A percentile compares a stretch with the other conserved stretches of the same genome.
phyloP scores from a whole-genome alignment of 257 asterid genomes.

The Nicotiana benthamiana region DNA sequence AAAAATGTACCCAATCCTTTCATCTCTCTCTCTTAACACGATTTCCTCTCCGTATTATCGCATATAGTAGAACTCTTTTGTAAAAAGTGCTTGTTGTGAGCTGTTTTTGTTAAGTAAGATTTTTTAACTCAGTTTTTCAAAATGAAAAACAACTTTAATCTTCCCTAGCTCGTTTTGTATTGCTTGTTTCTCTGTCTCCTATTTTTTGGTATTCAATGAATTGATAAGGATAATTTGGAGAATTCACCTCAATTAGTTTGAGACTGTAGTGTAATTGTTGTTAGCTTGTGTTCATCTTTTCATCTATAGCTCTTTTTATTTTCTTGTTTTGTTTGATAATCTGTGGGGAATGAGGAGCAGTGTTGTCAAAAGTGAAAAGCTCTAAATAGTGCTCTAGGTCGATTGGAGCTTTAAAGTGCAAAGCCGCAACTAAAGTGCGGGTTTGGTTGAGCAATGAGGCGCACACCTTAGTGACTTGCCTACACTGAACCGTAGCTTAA shows the following conservation, averaged over 20 bases:
- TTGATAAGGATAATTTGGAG: background rate
- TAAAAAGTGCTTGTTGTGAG: background rate
- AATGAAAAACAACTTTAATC: background rate
- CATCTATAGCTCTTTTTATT: background rate
- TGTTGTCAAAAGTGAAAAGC: background rate
- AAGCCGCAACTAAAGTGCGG: no score
- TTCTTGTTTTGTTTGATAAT: background rate
- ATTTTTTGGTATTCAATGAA: no score
- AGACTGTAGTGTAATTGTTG: background rate
- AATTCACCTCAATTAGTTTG: background rate
- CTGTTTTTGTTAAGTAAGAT: background rate
- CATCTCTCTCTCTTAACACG: background rate
- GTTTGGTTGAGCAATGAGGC: no score
- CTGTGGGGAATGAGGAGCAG: no score
- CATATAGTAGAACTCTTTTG: background rate
- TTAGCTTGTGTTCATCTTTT: background rate
- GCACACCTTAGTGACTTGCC: no score
- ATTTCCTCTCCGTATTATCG: background rate
- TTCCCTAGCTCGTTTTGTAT: background rate
- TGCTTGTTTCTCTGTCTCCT: background rate
- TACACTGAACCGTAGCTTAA: no score
- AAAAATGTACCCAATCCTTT: slow-evolving; percentile 36
- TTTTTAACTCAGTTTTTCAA: background rate
- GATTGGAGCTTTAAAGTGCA: no score
- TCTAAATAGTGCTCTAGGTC: no score